Conservation (phyloP, 305 asterid species). For the Nicotiana rustica region DNA sequence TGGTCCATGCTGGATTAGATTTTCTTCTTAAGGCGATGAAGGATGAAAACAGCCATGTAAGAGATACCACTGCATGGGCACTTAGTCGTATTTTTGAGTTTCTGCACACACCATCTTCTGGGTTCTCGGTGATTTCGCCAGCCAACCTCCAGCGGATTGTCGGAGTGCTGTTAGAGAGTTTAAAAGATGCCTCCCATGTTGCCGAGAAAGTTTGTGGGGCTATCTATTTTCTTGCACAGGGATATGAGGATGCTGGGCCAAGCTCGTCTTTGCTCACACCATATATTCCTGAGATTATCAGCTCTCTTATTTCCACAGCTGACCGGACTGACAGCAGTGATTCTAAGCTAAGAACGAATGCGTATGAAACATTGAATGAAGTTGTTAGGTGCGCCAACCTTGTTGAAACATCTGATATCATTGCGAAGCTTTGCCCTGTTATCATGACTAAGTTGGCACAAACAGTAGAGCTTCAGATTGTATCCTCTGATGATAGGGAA, state of each 20-base stretch:
- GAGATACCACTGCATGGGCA: conserved; percentile 97
- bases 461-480: conserved; percentile 61
- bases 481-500: conserved; percentile 85
- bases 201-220: conserved; percentile 94
- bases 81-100: conserved; percentile 90
- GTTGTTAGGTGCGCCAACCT: conserved; percentile 78
- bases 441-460: conserved; percentile 74
- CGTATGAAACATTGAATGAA: conserved; percentile 83
- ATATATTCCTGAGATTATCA: conserved; percentile 67
- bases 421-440: conserved; percentile 69
- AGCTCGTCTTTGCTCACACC: conserved; percentile 78
- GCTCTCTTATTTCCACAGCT: conserved; percentile 62
- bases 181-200: conserved; percentile 78
- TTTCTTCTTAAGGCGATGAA: conserved; percentile 79
- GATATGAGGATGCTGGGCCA: conserved; percentile 83
- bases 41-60: conserved; percentile 79
- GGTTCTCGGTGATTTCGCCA: conserved; percentile 70
- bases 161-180: conserved; percentile 62
- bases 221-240: conserved; percentile 85
- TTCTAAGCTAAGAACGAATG: conserved; percentile 71
- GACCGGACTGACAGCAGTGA: conserved; percentile 75
- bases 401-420: conserved; percentile 66
- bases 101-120: conserved; percentile 69
- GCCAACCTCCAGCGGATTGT: conserved; percentile 69
- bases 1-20: conserved; percentile 73